These are phyloP conservation scores for Globisporangium middletonii DNA, from an alignment of 352 stramenopile genomes.

Conservation along the genomic window DNA sequence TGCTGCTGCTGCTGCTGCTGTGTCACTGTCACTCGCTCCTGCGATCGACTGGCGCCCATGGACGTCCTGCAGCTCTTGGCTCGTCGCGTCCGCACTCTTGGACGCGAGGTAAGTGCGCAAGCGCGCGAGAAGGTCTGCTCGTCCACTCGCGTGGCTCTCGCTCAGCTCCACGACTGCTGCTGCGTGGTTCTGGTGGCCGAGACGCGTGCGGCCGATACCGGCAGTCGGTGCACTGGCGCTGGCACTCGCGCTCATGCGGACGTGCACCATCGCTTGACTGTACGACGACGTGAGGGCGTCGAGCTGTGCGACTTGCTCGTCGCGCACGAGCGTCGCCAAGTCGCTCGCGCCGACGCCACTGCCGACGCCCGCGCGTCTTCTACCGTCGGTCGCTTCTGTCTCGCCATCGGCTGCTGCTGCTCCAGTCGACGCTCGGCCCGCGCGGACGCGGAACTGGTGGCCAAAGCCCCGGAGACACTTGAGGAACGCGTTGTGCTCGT, in stretches of 20 bases:
- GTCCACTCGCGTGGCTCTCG: conserved; percentile 7
- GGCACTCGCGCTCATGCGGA: not conserved
- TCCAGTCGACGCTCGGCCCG: not conserved
- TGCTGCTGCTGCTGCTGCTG: not conserved
- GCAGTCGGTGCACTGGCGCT: not conserved
- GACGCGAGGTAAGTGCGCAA: conserved; percentile 4
- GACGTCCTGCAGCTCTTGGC: not conserved
- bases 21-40: not conserved
- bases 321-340: not conserved
- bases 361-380: not conserved
- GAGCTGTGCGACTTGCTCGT: conserved; percentile 9
- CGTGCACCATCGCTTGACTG: conserved; percentile 3
- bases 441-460: conserved; percentile 9
- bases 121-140: conserved; percentile 3
- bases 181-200: not conserved
- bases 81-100: not conserved
- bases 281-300: conserved; percentile 2
- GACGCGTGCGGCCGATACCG: not conserved
- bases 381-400: not conserved
- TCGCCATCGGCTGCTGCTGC: not conserved
- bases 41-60: not conserved
- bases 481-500: conserved; percentile 60
- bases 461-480: conserved; percentile 46
- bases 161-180: conserved; percentile 3
- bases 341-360: not conserved